phyloP scores from a whole-genome alignment of 1,139 yeast genomes.

The Suhomyces maxii region DNA sequence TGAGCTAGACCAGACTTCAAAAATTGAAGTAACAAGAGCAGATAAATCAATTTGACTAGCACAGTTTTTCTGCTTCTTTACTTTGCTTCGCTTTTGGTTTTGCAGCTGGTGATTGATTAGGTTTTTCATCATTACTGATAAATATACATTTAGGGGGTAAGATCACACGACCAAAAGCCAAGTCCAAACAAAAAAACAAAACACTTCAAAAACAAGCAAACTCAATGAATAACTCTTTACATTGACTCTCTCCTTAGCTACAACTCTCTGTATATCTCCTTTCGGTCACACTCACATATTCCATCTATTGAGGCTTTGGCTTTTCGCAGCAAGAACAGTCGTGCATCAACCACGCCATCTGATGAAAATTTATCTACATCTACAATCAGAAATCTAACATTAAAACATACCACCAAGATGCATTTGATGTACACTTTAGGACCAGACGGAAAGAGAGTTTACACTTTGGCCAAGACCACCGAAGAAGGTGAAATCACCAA shows the following conservation, averaged over 20 bases:
- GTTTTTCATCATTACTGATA: too few relatives aligned
- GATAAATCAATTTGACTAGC: too few relatives aligned
- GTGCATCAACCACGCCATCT: slow-evolving; percentile 10
- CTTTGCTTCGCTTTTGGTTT: too few relatives aligned
- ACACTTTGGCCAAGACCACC: slow-evolving; percentile 83
- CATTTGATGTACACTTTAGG: slow-evolving; percentile 98
- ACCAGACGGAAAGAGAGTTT: slow-evolving; percentile 91
- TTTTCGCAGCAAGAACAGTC: slow-evolving; percentile 6
- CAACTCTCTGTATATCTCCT: not conserved
- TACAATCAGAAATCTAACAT: not conserved
- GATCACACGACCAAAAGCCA: too few relatives aligned
- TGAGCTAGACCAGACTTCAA: too few relatives aligned
- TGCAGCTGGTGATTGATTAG: too few relatives aligned
- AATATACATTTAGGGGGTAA: too few relatives aligned
- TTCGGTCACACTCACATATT: not conserved
- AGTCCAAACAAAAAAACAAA: too few relatives aligned
- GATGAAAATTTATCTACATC: slow-evolving; percentile 9
- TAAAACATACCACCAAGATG: slow-evolving; percentile 48
- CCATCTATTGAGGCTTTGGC: too few relatives aligned
- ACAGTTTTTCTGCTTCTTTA: too few relatives aligned
- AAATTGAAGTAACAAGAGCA: too few relatives aligned
- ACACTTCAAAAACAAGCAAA: not conserved
- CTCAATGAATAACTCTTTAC: not conserved
- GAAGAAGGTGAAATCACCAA: slow-evolving; percentile 92
- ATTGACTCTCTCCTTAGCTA: not conserved